A percentile compares a stretch with the other conserved stretches of the same genome.
phyloP scores from a whole-genome alignment of 371 early-diverging fungal genomes.

The Mortierella sp. region DNA sequence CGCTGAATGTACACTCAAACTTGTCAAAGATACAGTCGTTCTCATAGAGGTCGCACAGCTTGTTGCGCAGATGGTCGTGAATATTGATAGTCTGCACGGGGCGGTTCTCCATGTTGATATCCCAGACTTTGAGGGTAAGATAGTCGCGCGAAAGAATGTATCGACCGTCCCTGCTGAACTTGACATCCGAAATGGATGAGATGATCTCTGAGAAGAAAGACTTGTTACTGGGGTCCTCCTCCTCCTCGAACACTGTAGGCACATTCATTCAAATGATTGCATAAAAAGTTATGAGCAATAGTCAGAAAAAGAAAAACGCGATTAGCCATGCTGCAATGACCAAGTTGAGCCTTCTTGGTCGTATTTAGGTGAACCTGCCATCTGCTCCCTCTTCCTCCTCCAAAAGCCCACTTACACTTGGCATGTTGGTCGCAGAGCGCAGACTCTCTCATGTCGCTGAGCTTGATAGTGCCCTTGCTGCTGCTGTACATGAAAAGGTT shows the following conservation, averaged over 20 bases:
- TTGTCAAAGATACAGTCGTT: constrained; percentile 99
- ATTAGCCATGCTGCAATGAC: not conserved
- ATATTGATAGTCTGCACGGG: constrained; percentile 93
- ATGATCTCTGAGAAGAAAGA: constrained; percentile 99
- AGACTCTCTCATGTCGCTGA: constrained; percentile 94
- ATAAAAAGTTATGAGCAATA: not conserved
- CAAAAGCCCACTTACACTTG: constrained; percentile 74
- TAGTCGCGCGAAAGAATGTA: constrained; percentile 96
- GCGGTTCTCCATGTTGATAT: constrained; percentile 91
- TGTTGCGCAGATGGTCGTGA: constrained; percentile 90
- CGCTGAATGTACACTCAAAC: constrained; percentile 95
- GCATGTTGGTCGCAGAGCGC: constrained; percentile 93
- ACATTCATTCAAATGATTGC: not conserved
- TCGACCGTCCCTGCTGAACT: constrained; percentile 92
- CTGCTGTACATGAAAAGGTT: constrained; percentile 97
- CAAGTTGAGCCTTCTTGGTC: not conserved
- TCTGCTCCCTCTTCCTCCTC: no score
- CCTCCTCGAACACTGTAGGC: constrained; percentile 87
- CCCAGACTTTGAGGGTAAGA: constrained; percentile 95
- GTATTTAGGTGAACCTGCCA: no score
- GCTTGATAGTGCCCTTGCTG: constrained; percentile 95
- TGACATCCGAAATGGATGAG: constrained; percentile 94
- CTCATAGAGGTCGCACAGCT: constrained; percentile 96
- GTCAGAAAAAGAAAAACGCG: not conserved
- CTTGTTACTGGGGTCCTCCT: constrained; percentile 90